Base-by-base conservation (phyloP, 225 moss, liverwort and hornwort genomes). In the Rhytidiadelphus loreus region DNA sequence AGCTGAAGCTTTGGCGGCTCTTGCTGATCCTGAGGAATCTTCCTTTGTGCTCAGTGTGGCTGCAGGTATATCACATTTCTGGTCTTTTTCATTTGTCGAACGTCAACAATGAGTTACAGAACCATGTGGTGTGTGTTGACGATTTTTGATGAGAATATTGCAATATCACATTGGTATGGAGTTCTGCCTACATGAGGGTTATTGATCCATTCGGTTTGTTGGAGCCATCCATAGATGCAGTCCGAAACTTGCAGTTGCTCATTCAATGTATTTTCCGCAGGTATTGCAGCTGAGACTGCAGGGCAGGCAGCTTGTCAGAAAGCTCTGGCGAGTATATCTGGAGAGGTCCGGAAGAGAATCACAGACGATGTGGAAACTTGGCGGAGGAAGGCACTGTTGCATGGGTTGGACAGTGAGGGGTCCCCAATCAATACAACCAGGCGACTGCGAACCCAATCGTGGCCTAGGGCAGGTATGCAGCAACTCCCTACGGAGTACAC, bases 261-360 rank as follows among this genome's bases (percentile, higher is more conserved):
- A 84, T 82, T 82, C 48, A 71, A 85, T 59, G 46, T 77, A 7
- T 69, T 73, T 88, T 59, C 63, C 7, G 76, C 90, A 95, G 95
- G 95, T 76, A 95, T 95, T 86, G 94, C 95, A 78, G 95, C 93
- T 84, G 95, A 95, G 85, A 93, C 95, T 84, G 95, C 94, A 87
- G 93, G 95, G 78, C 90, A 92, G 66, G 93, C 95, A 85, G 95
- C 94, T 90, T 90, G 88, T 89, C 92, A 90, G 88, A 95, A 95
- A 87, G 93, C 95, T 65, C 87, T 95, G 83, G 95, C 95, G 79
- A 93, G 93, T 90, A 93, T 95, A 84, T 95, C 95, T 82, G 94
- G 93, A 66, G 94, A 95, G 88, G 91, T 95, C 43, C 91, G 95
- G 82, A 95, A 93, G 88, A 92, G 94, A 81, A 93, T 95, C 77